These are phyloP conservation scores for Kockovaella imperatae DNA, from an alignment of 768 basidiomycete genomes.

Conservation along the genomic window DNA sequence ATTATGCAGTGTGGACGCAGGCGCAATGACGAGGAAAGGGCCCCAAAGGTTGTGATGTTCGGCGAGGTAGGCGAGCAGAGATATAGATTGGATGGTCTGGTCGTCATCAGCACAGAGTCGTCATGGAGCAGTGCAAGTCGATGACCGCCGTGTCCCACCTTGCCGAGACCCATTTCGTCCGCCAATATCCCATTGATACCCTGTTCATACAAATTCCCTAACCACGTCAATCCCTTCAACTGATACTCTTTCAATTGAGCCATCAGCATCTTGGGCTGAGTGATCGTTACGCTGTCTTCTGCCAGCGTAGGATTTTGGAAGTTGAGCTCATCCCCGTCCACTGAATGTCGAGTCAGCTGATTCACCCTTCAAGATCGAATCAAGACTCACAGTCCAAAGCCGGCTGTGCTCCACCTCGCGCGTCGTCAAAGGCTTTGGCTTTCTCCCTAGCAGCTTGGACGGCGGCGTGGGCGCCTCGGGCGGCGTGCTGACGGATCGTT, in stretches of 20 bases:
- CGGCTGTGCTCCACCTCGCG: constrained; percentile 48
- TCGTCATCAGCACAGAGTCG: neutral
- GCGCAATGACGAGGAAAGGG: constrained; percentile 95
- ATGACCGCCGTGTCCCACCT: constrained; percentile 24
- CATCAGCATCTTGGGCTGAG: constrained; percentile 92
- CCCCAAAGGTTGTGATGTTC: constrained; percentile 99
- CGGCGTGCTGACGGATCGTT: constrained; percentile 76
- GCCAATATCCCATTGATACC: constrained; percentile 99
- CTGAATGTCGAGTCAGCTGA: constrained; percentile 5
- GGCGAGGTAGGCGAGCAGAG: constrained; percentile 86
- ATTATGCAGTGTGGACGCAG: constrained; percentile 93
- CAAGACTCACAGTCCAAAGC: constrained; percentile 13
- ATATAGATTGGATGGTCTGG: constrained; percentile 90
- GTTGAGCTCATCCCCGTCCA: constrained; percentile 72
- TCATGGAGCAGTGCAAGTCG: neutral
- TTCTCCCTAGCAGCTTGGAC: constrained; percentile 67
- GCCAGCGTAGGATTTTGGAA: constrained; percentile 97
- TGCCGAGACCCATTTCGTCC: constrained; percentile 84
- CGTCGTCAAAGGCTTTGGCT: constrained; percentile 76
- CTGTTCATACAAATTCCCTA: constrained; percentile 94
- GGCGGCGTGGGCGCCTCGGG: constrained; percentile 82
- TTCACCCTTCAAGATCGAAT: neutral
- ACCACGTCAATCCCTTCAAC: constrained; percentile 94
- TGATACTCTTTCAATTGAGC: constrained; percentile 97
- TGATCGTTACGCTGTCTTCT: constrained; percentile 71